Evolutionary conservation across 176 grass and related monocot species (phyloP).

Genomic region (Areca catechu): DNA sequence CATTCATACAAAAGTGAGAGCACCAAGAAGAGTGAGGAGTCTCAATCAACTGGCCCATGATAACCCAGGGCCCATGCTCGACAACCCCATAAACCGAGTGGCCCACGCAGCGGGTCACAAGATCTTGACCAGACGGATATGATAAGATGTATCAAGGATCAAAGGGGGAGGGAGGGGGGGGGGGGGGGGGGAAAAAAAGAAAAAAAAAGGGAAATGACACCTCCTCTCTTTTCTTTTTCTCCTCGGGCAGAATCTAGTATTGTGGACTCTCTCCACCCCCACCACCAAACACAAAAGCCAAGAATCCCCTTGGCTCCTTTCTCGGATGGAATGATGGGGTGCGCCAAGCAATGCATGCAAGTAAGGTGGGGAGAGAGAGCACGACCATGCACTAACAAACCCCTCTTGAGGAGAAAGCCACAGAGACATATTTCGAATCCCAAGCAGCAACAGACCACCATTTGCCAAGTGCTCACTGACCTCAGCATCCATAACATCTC

Average conservation of each 20-base stretch:
- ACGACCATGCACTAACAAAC: slow-evolving; percentile 3
- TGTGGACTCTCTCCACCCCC: slow-evolving; percentile 11
- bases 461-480: slow-evolving; percentile 4
- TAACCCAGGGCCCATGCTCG: not conserved
- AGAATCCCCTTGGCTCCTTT: slow-evolving; percentile 10
- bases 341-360: slow-evolving; percentile 30
- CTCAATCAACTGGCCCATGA: not conserved
- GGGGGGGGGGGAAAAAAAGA: slow-evolving; percentile 12
- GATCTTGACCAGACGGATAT: slow-evolving; percentile 16
- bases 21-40: not conserved
- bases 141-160: slow-evolving; percentile 31
- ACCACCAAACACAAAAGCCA: slow-evolving; percentile 23
- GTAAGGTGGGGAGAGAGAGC: slow-evolving; percentile 1
- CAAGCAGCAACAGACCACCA: slow-evolving; percentile 5
- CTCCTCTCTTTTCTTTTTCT: slow-evolving; percentile 10
- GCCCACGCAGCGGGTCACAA: slow-evolving; percentile 3
- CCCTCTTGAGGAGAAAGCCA: slow-evolving; percentile 9
- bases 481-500: slow-evolving; percentile 1
- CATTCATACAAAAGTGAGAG: not conserved
- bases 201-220: not conserved
- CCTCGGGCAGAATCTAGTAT: slow-evolving; percentile 18
- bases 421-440: slow-evolving; percentile 18
- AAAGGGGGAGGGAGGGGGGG: slow-evolving; percentile 10
- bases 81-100: not conserved
- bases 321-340: slow-evolving; percentile 29